phyloP scores from a whole-genome alignment of 768 basidiomycete genomes.

The Filobasidium wieringae region DNA sequence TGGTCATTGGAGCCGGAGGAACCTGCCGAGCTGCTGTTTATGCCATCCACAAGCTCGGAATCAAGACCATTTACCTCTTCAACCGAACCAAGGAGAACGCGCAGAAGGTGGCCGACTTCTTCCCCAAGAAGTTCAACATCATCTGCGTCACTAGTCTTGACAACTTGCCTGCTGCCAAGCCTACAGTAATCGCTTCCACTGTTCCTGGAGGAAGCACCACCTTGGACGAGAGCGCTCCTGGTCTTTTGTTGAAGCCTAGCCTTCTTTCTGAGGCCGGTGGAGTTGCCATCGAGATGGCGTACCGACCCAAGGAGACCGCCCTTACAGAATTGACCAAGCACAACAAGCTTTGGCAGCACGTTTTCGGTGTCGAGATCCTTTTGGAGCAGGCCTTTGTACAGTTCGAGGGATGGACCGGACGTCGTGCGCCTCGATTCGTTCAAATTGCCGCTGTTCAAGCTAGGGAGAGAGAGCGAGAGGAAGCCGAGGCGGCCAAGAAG shows the following conservation, averaged over 20 bases:
- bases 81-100: constrained; percentile 75
- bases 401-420: constrained; percentile 34
- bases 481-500: neutral
- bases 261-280: constrained; percentile 58
- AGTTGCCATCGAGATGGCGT: constrained; percentile 86
- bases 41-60: constrained; percentile 60
- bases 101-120: constrained; percentile 52
- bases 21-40: constrained; percentile 90
- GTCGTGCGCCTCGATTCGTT: constrained; percentile 25
- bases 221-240: constrained; percentile 42
- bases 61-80: constrained; percentile 64
- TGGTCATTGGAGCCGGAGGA: constrained; percentile 91
- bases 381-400: constrained; percentile 36
- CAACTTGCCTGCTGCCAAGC: constrained; percentile 45
- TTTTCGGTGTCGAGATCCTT: constrained; percentile 35
- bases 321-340: constrained; percentile 56
- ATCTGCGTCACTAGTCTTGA: constrained; percentile 52
- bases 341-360: constrained; percentile 25
- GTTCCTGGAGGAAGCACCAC: constrained; percentile 55
- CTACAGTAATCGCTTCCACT: constrained; percentile 73
- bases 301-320: constrained; percentile 75
- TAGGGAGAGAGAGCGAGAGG: neutral
- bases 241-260: constrained; percentile 47
- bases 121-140: constrained; percentile 55
- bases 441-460: neutral